These are phyloP conservation scores for Candida glucosophila DNA, from an alignment of 1,139 yeast species.

Conservation along the genomic window DNA sequence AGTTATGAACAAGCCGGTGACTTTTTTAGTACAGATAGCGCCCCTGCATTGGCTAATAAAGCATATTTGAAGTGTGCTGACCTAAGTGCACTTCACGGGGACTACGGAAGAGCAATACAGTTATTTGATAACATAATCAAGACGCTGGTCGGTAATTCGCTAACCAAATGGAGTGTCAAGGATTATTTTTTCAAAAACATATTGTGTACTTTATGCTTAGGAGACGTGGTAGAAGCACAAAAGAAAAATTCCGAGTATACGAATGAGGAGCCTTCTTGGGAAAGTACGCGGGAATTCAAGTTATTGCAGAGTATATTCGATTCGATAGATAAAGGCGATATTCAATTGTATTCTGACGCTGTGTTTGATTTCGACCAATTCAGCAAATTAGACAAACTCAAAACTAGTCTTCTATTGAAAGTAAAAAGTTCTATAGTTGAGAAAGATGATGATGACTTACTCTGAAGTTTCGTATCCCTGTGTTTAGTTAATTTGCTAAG, in stretches of 20 bases:
- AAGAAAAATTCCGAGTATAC: conserved; percentile 58
- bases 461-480: too few species aligned
- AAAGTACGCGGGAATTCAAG: conserved; percentile 68
- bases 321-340: conserved; percentile 72
- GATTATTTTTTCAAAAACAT: conserved; percentile 84
- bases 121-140: conserved; percentile 71
- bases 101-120: conserved; percentile 66
- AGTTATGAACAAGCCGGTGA: conserved; percentile 94
- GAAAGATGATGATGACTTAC: conserved; percentile 58
- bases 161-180: conserved; percentile 86
- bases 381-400: conserved; percentile 83
- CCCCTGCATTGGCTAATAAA: conserved; percentile 84
- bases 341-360: conserved; percentile 64
- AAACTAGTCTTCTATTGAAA: conserved; percentile 76
- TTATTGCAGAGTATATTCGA: conserved; percentile 58
- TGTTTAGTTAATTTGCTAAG: too few species aligned
- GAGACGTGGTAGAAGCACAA: conserved; percentile 79
- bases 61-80: conserved; percentile 89
- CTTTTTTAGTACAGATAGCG: conserved; percentile 90
- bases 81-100: conserved; percentile 65
- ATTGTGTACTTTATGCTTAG: conserved; percentile 72
- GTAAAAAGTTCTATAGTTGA: conserved; percentile 69
- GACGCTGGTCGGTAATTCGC: conserved; percentile 62
- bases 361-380: conserved; percentile 84
- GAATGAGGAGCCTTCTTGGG: conserved; percentile 73